phyloP scores from a whole-genome alignment of 164 flowering plant species.

The Nymphaea colorata region DNA sequence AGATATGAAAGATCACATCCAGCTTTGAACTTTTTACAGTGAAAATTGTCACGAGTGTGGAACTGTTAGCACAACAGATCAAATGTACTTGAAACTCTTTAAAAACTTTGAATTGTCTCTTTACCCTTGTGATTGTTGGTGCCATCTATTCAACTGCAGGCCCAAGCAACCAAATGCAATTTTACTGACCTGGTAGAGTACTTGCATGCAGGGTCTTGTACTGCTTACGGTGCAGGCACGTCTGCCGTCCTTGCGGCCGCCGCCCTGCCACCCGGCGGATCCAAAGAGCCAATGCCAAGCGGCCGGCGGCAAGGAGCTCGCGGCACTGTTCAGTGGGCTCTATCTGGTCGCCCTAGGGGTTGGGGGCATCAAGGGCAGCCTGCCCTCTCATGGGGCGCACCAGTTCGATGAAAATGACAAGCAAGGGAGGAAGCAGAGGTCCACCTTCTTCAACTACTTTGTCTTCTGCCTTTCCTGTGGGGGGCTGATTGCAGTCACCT shows the following conservation, averaged over 20 bases:
- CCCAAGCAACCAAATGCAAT: no score
- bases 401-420: slow-evolving; percentile 56
- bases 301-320: slow-evolving; percentile 24
- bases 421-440: slow-evolving; percentile 55
- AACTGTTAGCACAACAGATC: no score
- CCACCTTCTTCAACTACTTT: slow-evolving; percentile 69
- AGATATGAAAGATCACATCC: no score
- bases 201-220: slow-evolving; percentile 43
- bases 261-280: slow-evolving; percentile 15
- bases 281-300: slow-evolving; percentile 20
- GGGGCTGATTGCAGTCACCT: slow-evolving; percentile 63
- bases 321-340: slow-evolving; percentile 48
- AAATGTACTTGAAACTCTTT: no score
- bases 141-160: no score
- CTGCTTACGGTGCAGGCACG: slow-evolving; percentile 69
- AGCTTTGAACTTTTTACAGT: no score
- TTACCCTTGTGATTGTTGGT: no score
- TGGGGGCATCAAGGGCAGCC: slow-evolving; percentile 82
- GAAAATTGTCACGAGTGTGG: no score
- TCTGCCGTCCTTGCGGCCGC: slow-evolving; percentile 36
- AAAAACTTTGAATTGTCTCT: no score
- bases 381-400: slow-evolving; percentile 77
- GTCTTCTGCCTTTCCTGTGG: slow-evolving; percentile 69
- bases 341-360: slow-evolving; percentile 72
- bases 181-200: no score